phyloP scores from a whole-genome alignment of 2,329 filamentous ascomycete species.

The Trichoderma sp. region DNA sequence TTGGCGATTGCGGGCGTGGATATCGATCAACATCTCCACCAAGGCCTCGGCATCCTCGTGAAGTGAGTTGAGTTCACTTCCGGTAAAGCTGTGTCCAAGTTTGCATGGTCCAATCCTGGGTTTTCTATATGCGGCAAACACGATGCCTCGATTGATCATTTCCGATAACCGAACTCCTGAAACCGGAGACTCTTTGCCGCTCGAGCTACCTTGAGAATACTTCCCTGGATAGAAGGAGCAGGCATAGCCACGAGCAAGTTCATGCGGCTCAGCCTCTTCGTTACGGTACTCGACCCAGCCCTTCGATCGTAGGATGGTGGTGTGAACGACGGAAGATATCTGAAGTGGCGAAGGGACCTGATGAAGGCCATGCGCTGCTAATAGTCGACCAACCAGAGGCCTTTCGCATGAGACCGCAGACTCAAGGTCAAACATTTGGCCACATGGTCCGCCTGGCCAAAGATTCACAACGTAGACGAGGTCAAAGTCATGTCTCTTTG shows the following conservation, averaged over 20 bases:
- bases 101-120: conserved; percentile 45
- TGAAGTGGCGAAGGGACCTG: conserved; percentile 55
- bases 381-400: conserved; percentile 52
- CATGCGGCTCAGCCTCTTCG: conserved; percentile 45
- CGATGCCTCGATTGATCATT: conserved; percentile 53
- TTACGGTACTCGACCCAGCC: conserved; percentile 59
- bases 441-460: conserved; percentile 48
- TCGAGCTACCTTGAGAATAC: conserved; percentile 37
- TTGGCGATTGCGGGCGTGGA: conserved; percentile 47
- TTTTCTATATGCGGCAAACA: conserved; percentile 59
- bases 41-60: conserved; percentile 55
- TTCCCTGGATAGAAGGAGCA: conserved; percentile 55
- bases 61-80: conserved; percentile 50
- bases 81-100: conserved; percentile 40
- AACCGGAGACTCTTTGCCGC: conserved; percentile 35
- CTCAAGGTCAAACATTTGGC: conserved; percentile 25
- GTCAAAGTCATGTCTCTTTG: conserved; percentile 59
- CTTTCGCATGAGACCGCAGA: conserved; percentile 29
- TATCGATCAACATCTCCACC: conserved; percentile 56
- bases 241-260: conserved; percentile 56
- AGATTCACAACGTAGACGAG: conserved; percentile 62
- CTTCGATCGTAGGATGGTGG: conserved; percentile 51
- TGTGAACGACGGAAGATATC: conserved; percentile 54
- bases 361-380: conserved; percentile 58
- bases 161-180: conserved; percentile 33